Percentiles rank a stretch among this genome's conserved stretches.
These are phyloP conservation scores for Solanum bulbocastanum DNA, from an alignment of 257 asterid species.

Conservation along the genomic window DNA sequence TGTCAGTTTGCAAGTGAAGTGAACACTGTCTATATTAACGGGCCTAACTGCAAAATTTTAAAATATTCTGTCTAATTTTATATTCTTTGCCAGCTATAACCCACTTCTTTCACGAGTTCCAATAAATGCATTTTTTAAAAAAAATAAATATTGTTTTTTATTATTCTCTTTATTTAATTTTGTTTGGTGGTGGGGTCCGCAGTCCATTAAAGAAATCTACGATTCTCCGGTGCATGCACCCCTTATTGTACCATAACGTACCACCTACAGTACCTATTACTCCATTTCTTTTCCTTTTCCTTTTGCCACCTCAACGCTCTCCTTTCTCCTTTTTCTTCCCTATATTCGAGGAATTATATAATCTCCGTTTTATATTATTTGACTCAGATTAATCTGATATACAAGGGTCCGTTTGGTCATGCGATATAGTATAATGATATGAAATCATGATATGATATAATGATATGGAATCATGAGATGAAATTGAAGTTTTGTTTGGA, in stretches of 20 bases:
- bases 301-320: background rate
- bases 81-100: conserved; percentile 47
- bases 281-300: background rate
- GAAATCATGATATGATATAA: no score
- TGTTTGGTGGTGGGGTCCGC: background rate
- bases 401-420: no score
- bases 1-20: conserved; percentile 35
- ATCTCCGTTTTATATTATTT: no score
- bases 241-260: background rate
- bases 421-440: no score
- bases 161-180: background rate
- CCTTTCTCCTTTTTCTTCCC: background rate
- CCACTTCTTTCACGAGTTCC: conserved; percentile 40
- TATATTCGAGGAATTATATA: background rate
- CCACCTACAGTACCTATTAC: background rate
- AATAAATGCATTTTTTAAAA: background rate
- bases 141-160: background rate
- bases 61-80: background rate
- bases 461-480: no score
- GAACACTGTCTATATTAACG: conserved; percentile 30
- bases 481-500: no score
- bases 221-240: conserved; percentile 11
- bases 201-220: background rate
- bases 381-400: no score
- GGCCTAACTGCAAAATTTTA: conserved; percentile 40